Percentiles rank a stretch among this genome's conserved stretches.
phyloP scores from a whole-genome alignment of 306 rosid genomes.

The Dryas drummondii region DNA sequence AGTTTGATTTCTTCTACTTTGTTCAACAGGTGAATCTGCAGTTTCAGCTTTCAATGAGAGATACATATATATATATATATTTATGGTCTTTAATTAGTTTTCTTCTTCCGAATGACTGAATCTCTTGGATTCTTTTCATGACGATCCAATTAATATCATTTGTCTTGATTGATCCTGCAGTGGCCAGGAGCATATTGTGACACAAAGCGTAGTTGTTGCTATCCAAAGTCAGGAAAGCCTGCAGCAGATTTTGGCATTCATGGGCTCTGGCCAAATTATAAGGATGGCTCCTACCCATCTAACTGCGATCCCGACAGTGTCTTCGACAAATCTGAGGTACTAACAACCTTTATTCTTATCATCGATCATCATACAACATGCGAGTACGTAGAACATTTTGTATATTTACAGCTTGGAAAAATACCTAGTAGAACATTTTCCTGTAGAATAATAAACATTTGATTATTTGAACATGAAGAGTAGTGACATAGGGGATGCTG shows the following conservation, averaged over 20 bases:
- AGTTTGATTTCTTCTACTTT: conserved; percentile 41
- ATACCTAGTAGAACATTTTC: too few species aligned
- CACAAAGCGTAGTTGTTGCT: conserved; percentile 61
- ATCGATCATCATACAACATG: too few species aligned
- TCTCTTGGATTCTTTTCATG: too few species aligned
- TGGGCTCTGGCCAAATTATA: conserved; percentile 80
- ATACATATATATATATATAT: too few species aligned
- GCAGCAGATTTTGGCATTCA: conserved; percentile 72
- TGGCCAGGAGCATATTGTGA: conserved; percentile 97
- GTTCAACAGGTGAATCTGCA: conserved; percentile 29
- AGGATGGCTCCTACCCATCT: conserved; percentile 65
- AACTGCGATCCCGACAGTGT: conserved; percentile 58
- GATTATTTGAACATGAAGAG: too few species aligned
- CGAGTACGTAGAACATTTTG: too few species aligned
- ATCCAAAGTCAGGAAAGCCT: conserved; percentile 75
- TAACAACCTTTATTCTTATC: too few species aligned
- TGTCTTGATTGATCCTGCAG: conserved; percentile 31
- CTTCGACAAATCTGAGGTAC: conserved; percentile 51
- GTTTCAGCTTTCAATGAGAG: too few species aligned
- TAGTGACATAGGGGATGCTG: too few species aligned
- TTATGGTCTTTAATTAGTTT: not conserved
- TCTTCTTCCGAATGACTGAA: not conserved
- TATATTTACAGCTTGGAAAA: too few species aligned
- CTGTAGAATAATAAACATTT: too few species aligned
- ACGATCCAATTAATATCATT: too few species aligned